Percentiles rank a stretch among this genome's conserved stretches.
Evolutionary conservation across 164 flowering plant species (phyloP).

Genomic region (Annona squamosa): DNA sequence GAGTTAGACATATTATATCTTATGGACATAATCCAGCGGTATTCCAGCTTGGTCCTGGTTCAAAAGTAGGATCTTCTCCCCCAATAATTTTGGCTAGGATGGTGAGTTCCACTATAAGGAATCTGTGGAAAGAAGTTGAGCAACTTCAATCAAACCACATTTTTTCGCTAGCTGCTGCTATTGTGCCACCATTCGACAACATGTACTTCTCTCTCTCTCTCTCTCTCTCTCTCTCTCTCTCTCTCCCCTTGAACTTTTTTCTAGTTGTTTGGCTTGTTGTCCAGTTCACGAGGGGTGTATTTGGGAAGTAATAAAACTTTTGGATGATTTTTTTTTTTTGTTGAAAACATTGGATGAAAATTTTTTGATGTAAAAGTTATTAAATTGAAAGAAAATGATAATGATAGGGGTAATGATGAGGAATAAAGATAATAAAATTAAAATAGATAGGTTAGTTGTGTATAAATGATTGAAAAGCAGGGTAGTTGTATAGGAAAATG

Average conservation of each 20-base stretch:
- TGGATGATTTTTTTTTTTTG: too few relatives aligned
- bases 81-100: slow-evolving; percentile 33
- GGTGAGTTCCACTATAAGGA: slow-evolving; percentile 31
- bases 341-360: too few relatives aligned
- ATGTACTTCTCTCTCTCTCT: slow-evolving; percentile 40
- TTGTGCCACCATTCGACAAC: slow-evolving; percentile 58
- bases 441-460: too few relatives aligned
- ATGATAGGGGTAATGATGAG: too few relatives aligned
- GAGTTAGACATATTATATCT: slow-evolving; percentile 24
- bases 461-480: too few relatives aligned
- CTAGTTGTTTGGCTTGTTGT: neutral
- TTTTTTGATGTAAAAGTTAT: too few relatives aligned
- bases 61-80: slow-evolving; percentile 17
- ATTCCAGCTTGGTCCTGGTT: slow-evolving; percentile 20
- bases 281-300: neutral
- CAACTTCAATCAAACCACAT: slow-evolving; percentile 40
- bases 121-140: slow-evolving; percentile 32
- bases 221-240: neutral
- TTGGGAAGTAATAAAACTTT: too few relatives aligned
- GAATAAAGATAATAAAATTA: too few relatives aligned
- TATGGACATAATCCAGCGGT: slow-evolving; percentile 18
- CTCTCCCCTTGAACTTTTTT: neutral
- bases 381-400: too few relatives aligned
- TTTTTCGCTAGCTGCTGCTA: slow-evolving; percentile 65
- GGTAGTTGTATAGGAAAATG: too few relatives aligned